Percentiles rank a stretch among this genome's conserved stretches.
Conservation (phyloP, 192 early-diverging fungal species). For the Pecoramyces ruminantium region DNA sequence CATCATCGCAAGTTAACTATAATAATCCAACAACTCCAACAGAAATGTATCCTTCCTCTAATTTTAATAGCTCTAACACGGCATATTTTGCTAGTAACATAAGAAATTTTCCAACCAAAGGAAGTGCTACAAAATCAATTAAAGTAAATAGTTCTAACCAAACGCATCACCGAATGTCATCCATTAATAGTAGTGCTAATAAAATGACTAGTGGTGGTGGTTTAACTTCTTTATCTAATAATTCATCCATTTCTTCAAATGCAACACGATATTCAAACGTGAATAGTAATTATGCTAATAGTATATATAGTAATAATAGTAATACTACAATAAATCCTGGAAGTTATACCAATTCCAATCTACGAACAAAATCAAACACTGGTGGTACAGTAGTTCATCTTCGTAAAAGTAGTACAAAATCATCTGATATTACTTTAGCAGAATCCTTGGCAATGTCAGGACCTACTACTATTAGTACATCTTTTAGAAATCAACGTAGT, state of each 20-base stretch:
- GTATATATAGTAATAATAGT: background rate
- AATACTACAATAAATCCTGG: background rate
- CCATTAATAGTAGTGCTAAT: too few species aligned
- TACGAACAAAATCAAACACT: background rate
- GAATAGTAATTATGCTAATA: too few species aligned
- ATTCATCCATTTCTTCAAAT: background rate
- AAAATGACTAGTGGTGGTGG: too few species aligned
- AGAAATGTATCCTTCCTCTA: background rate
- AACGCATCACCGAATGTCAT: too few species aligned
- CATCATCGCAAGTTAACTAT: too few species aligned
- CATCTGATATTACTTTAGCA: background rate
- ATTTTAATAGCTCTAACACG: background rate
- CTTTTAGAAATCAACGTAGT: background rate
- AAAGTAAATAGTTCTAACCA: too few species aligned
- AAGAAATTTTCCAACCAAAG: background rate
- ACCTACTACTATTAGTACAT: background rate
- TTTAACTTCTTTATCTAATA: too few species aligned
- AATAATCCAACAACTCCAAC: background rate
- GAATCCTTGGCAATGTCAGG: background rate
- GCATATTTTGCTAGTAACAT: background rate
- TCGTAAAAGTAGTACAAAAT: background rate
- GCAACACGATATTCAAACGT: background rate
- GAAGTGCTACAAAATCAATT: too few species aligned
- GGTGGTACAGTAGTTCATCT: background rate
- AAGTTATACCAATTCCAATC: background rate